Evolutionary conservation across 257 asterid species (phyloP), one percentile per base, ranked within the genome.

Genomic region (Orobanche coerulescens): DNA sequence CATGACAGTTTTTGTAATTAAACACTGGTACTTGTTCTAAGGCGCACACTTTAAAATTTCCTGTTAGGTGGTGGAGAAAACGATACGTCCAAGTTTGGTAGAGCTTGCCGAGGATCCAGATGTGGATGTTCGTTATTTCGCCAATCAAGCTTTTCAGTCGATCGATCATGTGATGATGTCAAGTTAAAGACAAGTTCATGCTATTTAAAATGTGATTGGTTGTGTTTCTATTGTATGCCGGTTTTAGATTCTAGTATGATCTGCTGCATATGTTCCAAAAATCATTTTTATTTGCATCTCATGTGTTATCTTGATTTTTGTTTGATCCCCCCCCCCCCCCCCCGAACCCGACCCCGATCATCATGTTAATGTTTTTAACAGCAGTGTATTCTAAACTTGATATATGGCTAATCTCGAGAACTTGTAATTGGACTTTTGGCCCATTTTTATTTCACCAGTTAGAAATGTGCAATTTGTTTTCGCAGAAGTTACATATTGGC

Each of bases 81-180:
- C 91, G 31, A 83, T 91, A 24, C 83, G 84, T 14, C 97, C 95
- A 10, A 71, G 82, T 61, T 75, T 91, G 76, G 94, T 79, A 13
- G 97, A 91, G 65, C 90, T 91, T 16, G 69, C 84, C 0, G 97
- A 90, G 83, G 97, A 90, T 64, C 96, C 97, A 10, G 97, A 90
- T 63, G 96, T 87, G 11, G 97, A 90, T 67, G 97, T 90, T 58
- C 89, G 96, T 56, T 85, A 73, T 47, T 87, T 80, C 4, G 97
- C 97, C 30, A 87, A 76, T 67, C 82, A 91, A 80, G 97, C 95
- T 7, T 83, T 90, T 12, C 91, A 87, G 65, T 81, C 96, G 5
- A 83, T 75, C 15, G 85, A 88, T 31, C 75, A 80, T 61, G 90
- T 78, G 58, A 80, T 76, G 84, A 80, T 80, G 87, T 73, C 96